Base-by-base conservation (phyloP, 345 rosid genomes). In the Cochlearia excelsa region DNA sequence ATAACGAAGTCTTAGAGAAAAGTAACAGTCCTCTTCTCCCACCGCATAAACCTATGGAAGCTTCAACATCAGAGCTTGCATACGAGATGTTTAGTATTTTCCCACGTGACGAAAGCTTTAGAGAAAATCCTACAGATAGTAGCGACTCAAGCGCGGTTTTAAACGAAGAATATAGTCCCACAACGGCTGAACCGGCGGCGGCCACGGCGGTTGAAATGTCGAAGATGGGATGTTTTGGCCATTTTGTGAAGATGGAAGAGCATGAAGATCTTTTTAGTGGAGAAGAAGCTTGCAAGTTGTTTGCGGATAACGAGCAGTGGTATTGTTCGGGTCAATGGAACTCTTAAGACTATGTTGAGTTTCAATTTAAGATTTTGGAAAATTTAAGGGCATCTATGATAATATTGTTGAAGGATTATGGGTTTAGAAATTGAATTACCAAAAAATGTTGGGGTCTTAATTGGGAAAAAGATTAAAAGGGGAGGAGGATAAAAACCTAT, bases 91-190 rank as follows among this genome's bases (percentile, higher is more conserved):
- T 75, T 47, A 69, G 64, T 69, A 56, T 61, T 74, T 58, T 70
- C 59, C 67, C 91, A 83, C 74, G 67, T 4, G 9, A 39, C 10
- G 72, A 60, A 4, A 72, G 54, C 29, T 72, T 72, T 6, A 61
- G 62, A 35, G 97, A 89, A 26, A 94, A 88, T 65, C 82, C 91
- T 3, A 82, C 99, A 0, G 94, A 89, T 47, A 71, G 75, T 38
- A 66, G 76, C 47, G 97, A 87, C 67, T 85, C 97, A 4, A 85
- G 97, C 46, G 99, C 95, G 3, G 82, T 93, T 71, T 69, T 93
- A 55, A 92, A 83, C 63, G 97, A 87, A 33, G 91, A 86, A 51
- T 81, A 81, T 77, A 72, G 75, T 52, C 66, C 75, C 5, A 40
- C 34, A 3, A 30, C 54, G 23, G 74, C 29, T 4, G 66, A 37